phyloP scores from a whole-genome alignment of 78 protist species.

The Dictyostelium citrinum region DNA sequence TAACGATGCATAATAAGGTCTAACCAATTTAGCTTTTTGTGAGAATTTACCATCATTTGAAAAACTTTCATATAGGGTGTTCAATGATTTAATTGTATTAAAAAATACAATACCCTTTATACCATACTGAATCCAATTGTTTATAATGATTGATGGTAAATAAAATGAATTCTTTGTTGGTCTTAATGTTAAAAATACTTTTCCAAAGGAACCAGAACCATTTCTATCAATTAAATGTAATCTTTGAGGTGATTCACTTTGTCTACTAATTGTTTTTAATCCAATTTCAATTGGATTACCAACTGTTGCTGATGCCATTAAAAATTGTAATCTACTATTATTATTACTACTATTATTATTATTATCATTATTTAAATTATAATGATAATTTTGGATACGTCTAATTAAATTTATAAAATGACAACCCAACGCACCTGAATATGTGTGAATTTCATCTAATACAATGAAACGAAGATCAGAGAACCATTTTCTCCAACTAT shows the following conservation, averaged over 20 bases:
- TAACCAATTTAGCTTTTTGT: background rate
- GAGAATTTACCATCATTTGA: background rate
- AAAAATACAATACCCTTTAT: slow-evolving; percentile 67
- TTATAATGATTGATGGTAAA: background rate
- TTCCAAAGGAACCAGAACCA: slow-evolving; percentile 57
- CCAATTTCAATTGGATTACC: slow-evolving; percentile 66
- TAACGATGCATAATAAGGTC: slow-evolving; percentile 50
- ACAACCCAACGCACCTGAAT: slow-evolving; percentile 79
- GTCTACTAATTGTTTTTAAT: slow-evolving; percentile 17
- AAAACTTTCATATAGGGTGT: background rate
- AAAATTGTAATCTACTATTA: slow-evolving; percentile 37
- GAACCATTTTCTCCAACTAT: slow-evolving; percentile 50
- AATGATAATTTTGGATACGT: slow-evolving; percentile 48
- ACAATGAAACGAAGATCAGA: slow-evolving; percentile 34
- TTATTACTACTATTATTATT: too few species aligned
- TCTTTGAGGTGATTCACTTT: background rate
- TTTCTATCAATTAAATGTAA: slow-evolving; percentile 23
- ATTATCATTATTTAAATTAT: background rate
- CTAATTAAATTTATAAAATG: slow-evolving; percentile 71
- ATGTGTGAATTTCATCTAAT: slow-evolving; percentile 79
- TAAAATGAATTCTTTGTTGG: background rate
- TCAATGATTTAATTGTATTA: slow-evolving; percentile 45
- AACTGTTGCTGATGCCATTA: slow-evolving; percentile 81
- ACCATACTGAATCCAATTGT: slow-evolving; percentile 11
- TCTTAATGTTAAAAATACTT: slow-evolving; percentile 13